Conservation (phyloP, 352 stramenopile species). For the Pythium volutum region DNA sequence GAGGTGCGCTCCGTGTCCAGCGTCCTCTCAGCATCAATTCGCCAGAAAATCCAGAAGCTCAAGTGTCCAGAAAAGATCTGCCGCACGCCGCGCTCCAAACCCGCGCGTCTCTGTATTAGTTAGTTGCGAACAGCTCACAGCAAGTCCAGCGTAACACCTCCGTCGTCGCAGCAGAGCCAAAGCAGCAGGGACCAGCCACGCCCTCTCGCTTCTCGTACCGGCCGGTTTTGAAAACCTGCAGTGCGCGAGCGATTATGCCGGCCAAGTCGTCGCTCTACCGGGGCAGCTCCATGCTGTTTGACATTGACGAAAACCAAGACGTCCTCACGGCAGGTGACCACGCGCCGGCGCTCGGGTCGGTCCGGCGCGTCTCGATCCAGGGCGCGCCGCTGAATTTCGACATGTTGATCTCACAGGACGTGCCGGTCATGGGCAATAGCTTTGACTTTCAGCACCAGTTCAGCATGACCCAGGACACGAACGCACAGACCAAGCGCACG, state of each 20-base stretch:
- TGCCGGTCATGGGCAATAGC: constrained; percentile 15
- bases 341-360: neutral
- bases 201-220: too few species aligned
- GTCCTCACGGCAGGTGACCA: neutral
- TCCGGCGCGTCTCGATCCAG: constrained; percentile 20
- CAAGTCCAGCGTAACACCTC: too few species aligned
- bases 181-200: too few species aligned
- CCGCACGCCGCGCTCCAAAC: too few species aligned
- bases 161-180: too few species aligned
- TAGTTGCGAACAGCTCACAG: too few species aligned
- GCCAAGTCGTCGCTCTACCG: constrained; percentile 19
- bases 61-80: too few species aligned
- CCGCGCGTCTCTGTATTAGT: too few species aligned
- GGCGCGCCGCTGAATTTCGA: neutral
- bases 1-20: too few species aligned
- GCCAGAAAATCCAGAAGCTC: too few species aligned
- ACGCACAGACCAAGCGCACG: neutral
- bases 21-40: too few species aligned
- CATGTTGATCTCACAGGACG: constrained; percentile 16
- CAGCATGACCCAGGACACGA: constrained; percentile 15
- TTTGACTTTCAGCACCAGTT: constrained; percentile 18
- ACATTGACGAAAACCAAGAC: constrained; percentile 24
- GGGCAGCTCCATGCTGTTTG: constrained; percentile 19
- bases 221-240: neutral
- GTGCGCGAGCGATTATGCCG: constrained; percentile 10